phyloP scores from a whole-genome alignment of 805 yeast species.

The Candida easanensis region DNA sequence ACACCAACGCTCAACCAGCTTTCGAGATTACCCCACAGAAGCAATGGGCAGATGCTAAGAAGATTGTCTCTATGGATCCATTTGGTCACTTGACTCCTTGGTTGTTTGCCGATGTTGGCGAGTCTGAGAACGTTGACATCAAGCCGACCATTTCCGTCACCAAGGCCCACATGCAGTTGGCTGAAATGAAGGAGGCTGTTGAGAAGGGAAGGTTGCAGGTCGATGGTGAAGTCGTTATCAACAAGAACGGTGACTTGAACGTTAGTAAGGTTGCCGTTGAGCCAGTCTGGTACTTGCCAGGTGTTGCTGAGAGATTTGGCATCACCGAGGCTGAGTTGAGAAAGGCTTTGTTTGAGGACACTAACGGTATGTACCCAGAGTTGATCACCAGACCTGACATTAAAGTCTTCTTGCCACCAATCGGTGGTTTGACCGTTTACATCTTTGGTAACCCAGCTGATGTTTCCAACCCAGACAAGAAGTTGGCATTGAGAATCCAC shows the following conservation, averaged over 20 bases:
- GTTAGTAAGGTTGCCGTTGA: constrained; percentile 66
- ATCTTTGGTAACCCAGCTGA: constrained; percentile 60
- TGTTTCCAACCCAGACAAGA: constrained; percentile 48
- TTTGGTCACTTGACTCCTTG: constrained; percentile 67
- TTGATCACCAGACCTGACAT: constrained; percentile 65
- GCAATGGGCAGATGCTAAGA: constrained; percentile 53
- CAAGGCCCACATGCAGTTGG: constrained; percentile 59
- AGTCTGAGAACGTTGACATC: constrained; percentile 49
- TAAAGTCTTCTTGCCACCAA: constrained; percentile 64
- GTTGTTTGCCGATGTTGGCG: constrained; percentile 44
- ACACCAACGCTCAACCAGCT: constrained; percentile 63
- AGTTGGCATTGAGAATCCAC: constrained; percentile 58
- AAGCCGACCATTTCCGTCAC: constrained; percentile 67
- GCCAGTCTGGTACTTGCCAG: constrained; percentile 71
- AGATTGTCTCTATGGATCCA: constrained; percentile 65
- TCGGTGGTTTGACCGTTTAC: constrained; percentile 66
- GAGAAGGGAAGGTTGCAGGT: constrained; percentile 49
- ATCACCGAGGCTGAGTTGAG: constrained; percentile 55
- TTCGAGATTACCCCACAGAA: constrained; percentile 51
- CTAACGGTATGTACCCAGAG: constrained; percentile 72
- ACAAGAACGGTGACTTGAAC: constrained; percentile 57
- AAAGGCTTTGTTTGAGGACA: constrained; percentile 61
- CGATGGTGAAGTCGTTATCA: constrained; percentile 60
- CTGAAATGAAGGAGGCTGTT: constrained; percentile 57
- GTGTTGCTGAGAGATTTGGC: constrained; percentile 61